Percentiles rank a stretch among this genome's conserved stretches.
These are phyloP conservation scores for Penicillium sp. DNA, from an alignment of 2,329 filamentous ascomycete species.

Conservation along the genomic window DNA sequence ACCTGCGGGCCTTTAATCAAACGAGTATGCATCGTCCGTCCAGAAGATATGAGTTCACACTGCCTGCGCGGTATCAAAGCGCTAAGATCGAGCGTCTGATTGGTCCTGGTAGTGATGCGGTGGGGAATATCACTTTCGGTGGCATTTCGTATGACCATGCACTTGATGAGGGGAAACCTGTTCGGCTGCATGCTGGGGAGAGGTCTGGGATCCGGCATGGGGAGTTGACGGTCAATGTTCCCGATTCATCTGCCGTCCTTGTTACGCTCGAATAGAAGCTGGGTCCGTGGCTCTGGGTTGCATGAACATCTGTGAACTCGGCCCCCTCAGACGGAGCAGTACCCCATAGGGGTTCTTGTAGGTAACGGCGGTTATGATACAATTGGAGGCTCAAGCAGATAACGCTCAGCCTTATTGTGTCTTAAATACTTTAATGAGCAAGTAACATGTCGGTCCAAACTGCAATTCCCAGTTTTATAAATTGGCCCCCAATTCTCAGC, in stretches of 20 bases:
- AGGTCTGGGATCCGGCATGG: neutral
- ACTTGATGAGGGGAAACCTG: slow-evolving; percentile 15
- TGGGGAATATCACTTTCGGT: slow-evolving; percentile 10
- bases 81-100: slow-evolving; percentile 3
- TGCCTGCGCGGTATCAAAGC: neutral
- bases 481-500: neutral
- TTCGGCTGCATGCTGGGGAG: slow-evolving; percentile 6
- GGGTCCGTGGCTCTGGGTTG: neutral
- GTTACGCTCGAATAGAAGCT: neutral
- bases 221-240: neutral
- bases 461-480: neutral
- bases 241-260: neutral
- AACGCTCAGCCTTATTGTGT: neutral
- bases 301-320: neutral
- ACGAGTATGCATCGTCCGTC: neutral
- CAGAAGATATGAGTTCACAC: slow-evolving; percentile 7
- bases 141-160: slow-evolving; percentile 21
- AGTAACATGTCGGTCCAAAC: neutral
- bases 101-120: slow-evolving; percentile 5
- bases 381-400: neutral
- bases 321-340: too few relatives aligned
- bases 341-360: too few relatives aligned
- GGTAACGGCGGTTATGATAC: too few relatives aligned
- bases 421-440: neutral
- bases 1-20: slow-evolving; percentile 9